Percentiles rank a stretch among this genome's conserved stretches.
Evolutionary conservation across 2,329 filamentous ascomycete species (phyloP).

Genomic region (Diaporthe batatas): DNA sequence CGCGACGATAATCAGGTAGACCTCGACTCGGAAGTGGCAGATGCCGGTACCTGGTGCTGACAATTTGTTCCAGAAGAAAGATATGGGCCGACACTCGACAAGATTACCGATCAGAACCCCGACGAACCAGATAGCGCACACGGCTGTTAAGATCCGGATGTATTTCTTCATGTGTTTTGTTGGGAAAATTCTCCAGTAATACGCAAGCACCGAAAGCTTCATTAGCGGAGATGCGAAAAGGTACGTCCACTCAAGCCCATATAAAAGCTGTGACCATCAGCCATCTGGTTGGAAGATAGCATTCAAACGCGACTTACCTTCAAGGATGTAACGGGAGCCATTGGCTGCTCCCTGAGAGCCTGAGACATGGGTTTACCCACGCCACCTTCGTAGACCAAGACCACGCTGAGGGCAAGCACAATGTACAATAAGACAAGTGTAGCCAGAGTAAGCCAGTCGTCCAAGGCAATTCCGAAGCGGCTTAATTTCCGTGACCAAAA

Average conservation of each 20-base stretch:
- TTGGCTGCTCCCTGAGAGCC: conserved; percentile 16
- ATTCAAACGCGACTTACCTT: neutral
- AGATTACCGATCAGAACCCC: conserved; percentile 17
- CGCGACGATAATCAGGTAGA: conserved; percentile 23
- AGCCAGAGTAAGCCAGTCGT: conserved; percentile 19
- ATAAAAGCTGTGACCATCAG: conserved; percentile 10
- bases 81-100: conserved; percentile 26
- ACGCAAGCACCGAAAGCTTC: conserved; percentile 26
- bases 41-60: neutral
- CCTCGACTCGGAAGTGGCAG: conserved; percentile 5
- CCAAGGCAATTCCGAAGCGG: conserved; percentile 15
- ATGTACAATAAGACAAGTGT: conserved; percentile 25
- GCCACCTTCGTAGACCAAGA: conserved; percentile 23
- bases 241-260: conserved; percentile 27
- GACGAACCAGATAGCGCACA: conserved; percentile 1
- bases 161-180: conserved; percentile 10
- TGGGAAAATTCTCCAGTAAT: conserved; percentile 23
- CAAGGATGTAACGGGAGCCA: conserved; percentile 7
- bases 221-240: conserved; percentile 16
- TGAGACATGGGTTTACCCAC: conserved; percentile 13
- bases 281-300: neutral
- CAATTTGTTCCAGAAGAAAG: conserved; percentile 29
- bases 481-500: conserved; percentile 27
- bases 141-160: neutral
- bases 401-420: conserved; percentile 22